A percentile compares a stretch with the other conserved stretches of the same genome.
Conservation (phyloP, 2,329 filamentous ascomycete species). For the Trichophyton mentagrophytes region DNA sequence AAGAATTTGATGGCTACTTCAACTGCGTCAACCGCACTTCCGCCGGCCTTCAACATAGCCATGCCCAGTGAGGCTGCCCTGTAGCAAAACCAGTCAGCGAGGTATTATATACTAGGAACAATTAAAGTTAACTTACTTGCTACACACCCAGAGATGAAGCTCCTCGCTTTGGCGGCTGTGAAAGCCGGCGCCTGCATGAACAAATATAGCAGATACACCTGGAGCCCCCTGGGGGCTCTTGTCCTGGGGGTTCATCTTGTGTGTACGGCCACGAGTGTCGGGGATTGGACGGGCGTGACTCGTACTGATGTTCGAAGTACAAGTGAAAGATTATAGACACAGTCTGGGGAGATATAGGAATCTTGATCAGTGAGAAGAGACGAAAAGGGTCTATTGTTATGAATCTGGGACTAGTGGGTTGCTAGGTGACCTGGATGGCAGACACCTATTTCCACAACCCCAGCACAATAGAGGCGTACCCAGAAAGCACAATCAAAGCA, state of each 20-base stretch:
- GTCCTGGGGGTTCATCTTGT: neutral
- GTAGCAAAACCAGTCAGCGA: slow-evolving; percentile 6
- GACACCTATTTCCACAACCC: neutral
- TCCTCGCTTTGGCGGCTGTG: slow-evolving; percentile 79
- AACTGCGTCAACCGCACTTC: slow-evolving; percentile 72
- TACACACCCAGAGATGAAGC: slow-evolving; percentile 73
- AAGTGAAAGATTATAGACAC: neutral
- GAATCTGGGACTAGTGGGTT: neutral
- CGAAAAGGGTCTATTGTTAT: neutral
- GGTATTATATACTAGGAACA: neutral
- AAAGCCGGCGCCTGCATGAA: slow-evolving; percentile 90
- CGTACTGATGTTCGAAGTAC: neutral
- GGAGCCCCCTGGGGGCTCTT: slow-evolving; percentile 21
- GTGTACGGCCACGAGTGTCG: neutral
- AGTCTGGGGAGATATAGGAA: neutral
- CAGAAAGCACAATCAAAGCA: neutral
- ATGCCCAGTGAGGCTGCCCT: slow-evolving; percentile 79
- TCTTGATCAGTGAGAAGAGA: neutral
- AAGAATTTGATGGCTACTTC: slow-evolving; percentile 78
- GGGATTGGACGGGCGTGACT: neutral
- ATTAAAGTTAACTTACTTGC: slow-evolving; percentile 51
- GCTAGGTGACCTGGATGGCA: neutral
- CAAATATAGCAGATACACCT: slow-evolving; percentile 65
- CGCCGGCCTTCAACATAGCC: slow-evolving; percentile 64
- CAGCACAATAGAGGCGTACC: neutral